Conservation (phyloP, 2,329 filamentous ascomycete species). For the Colletotrichum orchidophilum region DNA sequence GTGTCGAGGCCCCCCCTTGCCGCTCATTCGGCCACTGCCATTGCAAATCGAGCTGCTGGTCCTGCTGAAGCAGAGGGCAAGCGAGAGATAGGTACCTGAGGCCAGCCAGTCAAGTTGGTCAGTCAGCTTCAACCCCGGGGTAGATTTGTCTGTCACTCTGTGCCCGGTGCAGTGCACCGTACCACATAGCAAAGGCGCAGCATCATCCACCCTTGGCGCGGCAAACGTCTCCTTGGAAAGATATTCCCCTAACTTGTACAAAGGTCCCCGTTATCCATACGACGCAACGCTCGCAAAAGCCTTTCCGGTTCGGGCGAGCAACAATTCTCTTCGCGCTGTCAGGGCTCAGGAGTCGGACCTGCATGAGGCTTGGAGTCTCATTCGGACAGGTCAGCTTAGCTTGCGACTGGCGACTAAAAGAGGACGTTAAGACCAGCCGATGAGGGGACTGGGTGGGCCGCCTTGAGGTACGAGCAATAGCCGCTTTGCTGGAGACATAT, state of each 20-base stretch:
- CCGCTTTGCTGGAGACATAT: not conserved
- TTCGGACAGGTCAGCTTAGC: not conserved
- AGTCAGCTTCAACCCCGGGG: not conserved
- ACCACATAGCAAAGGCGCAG: too few relatives aligned
- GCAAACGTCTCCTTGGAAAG: too few relatives aligned
- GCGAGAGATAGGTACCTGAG: constrained; percentile 3
- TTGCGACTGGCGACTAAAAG: not conserved
- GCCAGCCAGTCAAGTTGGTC: constrained; percentile 2
- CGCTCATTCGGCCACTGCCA: constrained; percentile 1
- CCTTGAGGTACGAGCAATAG: not conserved
- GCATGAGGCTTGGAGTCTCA: not conserved
- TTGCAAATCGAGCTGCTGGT: not conserved
- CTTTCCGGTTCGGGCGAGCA: not conserved
- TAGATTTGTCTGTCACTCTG: not conserved
- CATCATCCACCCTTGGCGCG: too few relatives aligned
- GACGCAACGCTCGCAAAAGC: not conserved
- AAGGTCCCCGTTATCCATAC: not conserved
- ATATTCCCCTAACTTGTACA: not conserved
- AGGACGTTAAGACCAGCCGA: not conserved
- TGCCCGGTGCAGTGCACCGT: not conserved
- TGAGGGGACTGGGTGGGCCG: not conserved
- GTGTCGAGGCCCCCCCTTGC: not conserved
- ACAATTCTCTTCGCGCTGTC: not conserved
- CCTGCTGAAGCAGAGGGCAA: constrained; percentile 1
- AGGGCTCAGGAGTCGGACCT: constrained; percentile 1